Evolutionary conservation across 257 asterid species (phyloP).

Genomic region (Buddleja alternifolia): DNA sequence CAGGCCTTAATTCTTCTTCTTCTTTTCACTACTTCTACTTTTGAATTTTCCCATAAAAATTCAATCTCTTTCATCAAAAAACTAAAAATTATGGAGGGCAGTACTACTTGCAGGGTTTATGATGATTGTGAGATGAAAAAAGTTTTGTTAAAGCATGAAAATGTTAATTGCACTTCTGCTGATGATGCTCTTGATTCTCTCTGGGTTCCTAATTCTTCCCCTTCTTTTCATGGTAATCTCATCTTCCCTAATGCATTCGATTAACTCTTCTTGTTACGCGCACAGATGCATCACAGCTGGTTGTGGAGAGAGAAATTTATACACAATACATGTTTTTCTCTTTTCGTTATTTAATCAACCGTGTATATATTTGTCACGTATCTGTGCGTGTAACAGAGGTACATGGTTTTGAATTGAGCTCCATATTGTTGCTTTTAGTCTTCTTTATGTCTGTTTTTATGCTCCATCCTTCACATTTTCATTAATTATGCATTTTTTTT

Average conservation of each 20-base stretch:
- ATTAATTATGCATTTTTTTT: background rate
- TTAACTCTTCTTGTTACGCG: no score
- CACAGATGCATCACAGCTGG: no score
- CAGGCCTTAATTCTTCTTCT: conserved; percentile 24
- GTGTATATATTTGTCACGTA: no score
- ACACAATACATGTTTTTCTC: no score
- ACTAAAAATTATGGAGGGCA: conserved; percentile 52
- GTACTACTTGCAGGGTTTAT: conserved; percentile 33
- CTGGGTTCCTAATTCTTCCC: conserved; percentile 63
- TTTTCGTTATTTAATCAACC: no score
- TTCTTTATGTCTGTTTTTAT: background rate
- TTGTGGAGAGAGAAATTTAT: no score
- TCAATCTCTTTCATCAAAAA: background rate
- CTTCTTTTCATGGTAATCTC: conserved; percentile 66
- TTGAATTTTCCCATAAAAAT: conserved; percentile 8
- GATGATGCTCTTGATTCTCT: conserved; percentile 62
- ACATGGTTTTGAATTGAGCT: background rate
- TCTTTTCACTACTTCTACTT: background rate
- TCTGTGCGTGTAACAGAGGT: no score
- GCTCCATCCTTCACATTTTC: background rate
- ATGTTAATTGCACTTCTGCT: conserved; percentile 41
- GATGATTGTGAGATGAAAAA: conserved; percentile 35
- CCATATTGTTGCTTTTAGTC: background rate
- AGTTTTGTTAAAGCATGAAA: conserved; percentile 39
- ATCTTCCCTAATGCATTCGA: no score